Evolutionary conservation across 75 land plant species (phyloP).

Genomic region (Azolla pinnata): DNA sequence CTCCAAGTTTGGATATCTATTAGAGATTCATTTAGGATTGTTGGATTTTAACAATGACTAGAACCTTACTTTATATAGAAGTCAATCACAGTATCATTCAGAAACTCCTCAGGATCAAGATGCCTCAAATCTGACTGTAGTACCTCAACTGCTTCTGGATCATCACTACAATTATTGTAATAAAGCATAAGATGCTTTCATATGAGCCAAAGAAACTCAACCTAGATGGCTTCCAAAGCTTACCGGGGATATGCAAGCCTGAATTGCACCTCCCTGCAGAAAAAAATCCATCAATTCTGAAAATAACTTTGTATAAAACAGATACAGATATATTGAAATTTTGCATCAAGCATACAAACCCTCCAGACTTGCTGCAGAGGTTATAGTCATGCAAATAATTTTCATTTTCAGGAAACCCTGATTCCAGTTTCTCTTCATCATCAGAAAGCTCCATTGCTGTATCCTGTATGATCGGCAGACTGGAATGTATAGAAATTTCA

Average conservation of each 20-base stretch:
- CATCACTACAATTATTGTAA: too few relatives aligned
- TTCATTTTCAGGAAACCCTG: not conserved
- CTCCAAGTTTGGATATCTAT: too few relatives aligned
- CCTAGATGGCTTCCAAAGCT: too few relatives aligned
- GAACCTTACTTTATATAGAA: slow-evolving; percentile 30
- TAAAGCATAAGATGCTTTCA: too few relatives aligned
- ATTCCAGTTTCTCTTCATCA: slow-evolving; percentile 17
- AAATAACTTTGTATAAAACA: not conserved
- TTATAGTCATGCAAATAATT: not conserved
- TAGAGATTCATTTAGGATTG: not conserved
- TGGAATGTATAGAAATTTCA: too few relatives aligned
- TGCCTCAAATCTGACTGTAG: slow-evolving; percentile 19
- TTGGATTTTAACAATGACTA: not conserved
- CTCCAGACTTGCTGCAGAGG: not conserved
- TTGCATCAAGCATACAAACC: not conserved
- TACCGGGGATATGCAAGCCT: slow-evolving; percentile 23
- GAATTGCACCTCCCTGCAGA: slow-evolving; percentile 17
- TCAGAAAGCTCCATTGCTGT: slow-evolving; percentile 29
- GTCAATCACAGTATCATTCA: slow-evolving; percentile 36
- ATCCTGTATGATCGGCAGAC: too few relatives aligned
- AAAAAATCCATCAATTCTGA: too few relatives aligned
- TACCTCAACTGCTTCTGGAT: slow-evolving; percentile 37
- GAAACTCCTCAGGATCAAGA: slow-evolving; percentile 25
- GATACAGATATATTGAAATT: not conserved
- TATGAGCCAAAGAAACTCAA: too few relatives aligned